Base-by-base conservation (phyloP, 768 basidiomycete species). In the Leccinum truebloodii region DNA sequence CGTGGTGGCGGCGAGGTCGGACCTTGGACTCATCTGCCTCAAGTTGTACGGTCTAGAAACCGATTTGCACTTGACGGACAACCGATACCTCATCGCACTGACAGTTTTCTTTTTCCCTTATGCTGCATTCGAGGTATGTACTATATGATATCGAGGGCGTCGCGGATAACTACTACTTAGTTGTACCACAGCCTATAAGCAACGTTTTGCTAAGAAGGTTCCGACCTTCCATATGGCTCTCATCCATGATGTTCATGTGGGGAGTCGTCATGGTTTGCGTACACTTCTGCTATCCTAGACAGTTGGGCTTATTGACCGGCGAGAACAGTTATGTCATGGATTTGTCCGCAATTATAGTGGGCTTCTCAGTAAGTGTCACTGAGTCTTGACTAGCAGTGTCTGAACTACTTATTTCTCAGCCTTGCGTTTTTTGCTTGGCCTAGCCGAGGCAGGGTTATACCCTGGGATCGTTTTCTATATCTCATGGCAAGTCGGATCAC, bases 91-190 rank as follows among this genome's bases (percentile, higher is more conserved):
- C 32, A 78, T 87, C 56, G 86, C 86, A 4, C 75, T 89, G 54
- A 88, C 87, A 4, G 80, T 89, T 4, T 92, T 92, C 78, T 92
- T 90, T 76, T 86, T 90, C 59, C 86, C 86, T 9, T 92, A 87
- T 69, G 78, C 88, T 24, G 61, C 86, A 46, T 85, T 90, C 16
- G 89, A 90, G 80, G 89, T 87, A 37, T 60, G 76, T 58, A 57
- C 51, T 22, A 22, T 22, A 28, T 24, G 20, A 52, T 55, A 20
- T 26, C 35, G 9, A 30, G 32, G 46, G 44, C 28, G 44, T 28
- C 35, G 20, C 34, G 46, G 49, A 60, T 32, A 35, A 49, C 44
- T 59, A 44, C 16, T 39, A 14, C 34, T 35, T 35, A 1, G 41
- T 41, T 32, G 32, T 32, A 46, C 57, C 7, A 34, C 59, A 89